Conservation (phyloP, 2,329 filamentous ascomycete genomes). For the Clarireedia paspali region DNA sequence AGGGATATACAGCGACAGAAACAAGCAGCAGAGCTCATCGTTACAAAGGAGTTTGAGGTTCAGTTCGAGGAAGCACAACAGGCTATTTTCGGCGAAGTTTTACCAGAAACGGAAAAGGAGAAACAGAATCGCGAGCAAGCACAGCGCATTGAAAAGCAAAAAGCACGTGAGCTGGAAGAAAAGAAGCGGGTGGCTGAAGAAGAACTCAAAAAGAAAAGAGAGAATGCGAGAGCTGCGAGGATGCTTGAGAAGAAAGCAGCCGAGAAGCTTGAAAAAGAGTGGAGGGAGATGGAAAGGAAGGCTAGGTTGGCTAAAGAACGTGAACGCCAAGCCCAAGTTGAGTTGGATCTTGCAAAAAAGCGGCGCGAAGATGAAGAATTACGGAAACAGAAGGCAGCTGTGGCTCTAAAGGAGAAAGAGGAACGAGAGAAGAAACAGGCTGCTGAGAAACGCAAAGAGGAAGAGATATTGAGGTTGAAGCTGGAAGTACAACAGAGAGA, state of each 20-base stretch:
- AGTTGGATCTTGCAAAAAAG: slow-evolving; percentile 1
- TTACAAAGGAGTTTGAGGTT: slow-evolving; percentile 10
- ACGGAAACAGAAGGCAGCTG: slow-evolving; percentile 7
- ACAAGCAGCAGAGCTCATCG: slow-evolving; percentile 13
- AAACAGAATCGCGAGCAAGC: not conserved
- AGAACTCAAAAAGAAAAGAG: not conserved
- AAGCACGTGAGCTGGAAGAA: not conserved
- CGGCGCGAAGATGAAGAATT: slow-evolving; percentile 6
- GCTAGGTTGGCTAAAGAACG: slow-evolving; percentile 9
- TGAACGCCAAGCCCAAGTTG: not conserved
- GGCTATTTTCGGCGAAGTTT: slow-evolving; percentile 15
- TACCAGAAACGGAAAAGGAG: slow-evolving; percentile 10
- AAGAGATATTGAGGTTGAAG: too few species aligned
- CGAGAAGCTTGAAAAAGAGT: slow-evolving; percentile 8
- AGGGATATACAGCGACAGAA: slow-evolving; percentile 5
- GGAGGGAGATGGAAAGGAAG: slow-evolving; percentile 4
- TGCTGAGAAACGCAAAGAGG: too few species aligned
- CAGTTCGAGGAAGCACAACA: slow-evolving; percentile 7
- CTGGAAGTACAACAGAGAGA: too few species aligned
- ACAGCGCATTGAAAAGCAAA: not conserved
- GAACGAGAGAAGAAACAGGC: too few species aligned
- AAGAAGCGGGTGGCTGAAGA: not conserved
- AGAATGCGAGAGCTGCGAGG: not conserved
- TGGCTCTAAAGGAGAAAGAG: not conserved
- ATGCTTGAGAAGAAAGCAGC: not conserved